Base-by-base conservation (phyloP, 75 land plant genomes). In the Pseudotsuga menziesii region DNA sequence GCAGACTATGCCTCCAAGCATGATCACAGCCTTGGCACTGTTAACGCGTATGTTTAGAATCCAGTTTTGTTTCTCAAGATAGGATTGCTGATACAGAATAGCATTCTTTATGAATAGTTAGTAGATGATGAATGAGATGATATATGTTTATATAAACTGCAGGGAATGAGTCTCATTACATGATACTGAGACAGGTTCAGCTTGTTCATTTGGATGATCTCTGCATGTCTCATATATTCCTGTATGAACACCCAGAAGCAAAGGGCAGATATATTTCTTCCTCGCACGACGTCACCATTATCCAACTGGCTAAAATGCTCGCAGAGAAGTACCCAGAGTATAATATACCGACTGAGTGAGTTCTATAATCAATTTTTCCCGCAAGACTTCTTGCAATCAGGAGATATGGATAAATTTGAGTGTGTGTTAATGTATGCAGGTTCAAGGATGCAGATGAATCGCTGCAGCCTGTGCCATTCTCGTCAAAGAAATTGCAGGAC, bases 241-340 rank as follows among this genome's bases (percentile, higher is more conserved):
- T 91, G 60, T 89, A 67, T 54, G 94, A 95, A 79, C 58, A 82
- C 32, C 92, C 98, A 0, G 81, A 79, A 27, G 94, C 92, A 11
- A 79, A 86, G 22, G 98, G 98, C 14, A 86, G 98, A 59, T 95
- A 91, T 78, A 93, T 95, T 41, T 93, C 91, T 82, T 95, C 98
- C 25, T 80, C 89, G 12, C 77, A 84, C 39, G 88, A 86, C 61
- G 85, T 91, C 15, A 90, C 91, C 80, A 94, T 90, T 72, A 44
- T 70, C 26, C 88, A 91, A 20, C 27, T 89, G 15, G 84, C 91
- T 56, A 72, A 75, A 9, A 75, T 89, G 74, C 70, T 91, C 15
- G 67, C 85, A n/a, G 17, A 59, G 20, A 81, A 75, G 36, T 84
- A 82, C 75, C 84, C 87, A 29, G 75, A 85, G 81, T 77, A 61